A percentile compares a stretch with the other conserved stretches of the same genome.
phyloP scores from a whole-genome alignment of 768 basidiomycete genomes.

The Tulasnella sp. region DNA sequence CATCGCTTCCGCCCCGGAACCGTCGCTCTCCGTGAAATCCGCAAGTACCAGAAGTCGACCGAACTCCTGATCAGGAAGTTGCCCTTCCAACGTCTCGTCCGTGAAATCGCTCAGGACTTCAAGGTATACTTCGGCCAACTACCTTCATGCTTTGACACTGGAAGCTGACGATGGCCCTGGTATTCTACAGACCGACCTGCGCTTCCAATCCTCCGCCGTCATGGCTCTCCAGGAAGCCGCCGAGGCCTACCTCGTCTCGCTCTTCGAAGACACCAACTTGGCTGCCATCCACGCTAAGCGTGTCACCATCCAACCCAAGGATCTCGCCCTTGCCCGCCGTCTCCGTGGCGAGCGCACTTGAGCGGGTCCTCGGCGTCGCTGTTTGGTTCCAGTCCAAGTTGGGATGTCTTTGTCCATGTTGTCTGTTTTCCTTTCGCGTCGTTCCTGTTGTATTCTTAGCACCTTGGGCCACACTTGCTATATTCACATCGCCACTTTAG shows the following conservation, averaged over 20 bases:
- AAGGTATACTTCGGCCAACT: conserved; percentile 59
- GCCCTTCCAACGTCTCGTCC: conserved; percentile 97
- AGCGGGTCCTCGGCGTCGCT: background rate
- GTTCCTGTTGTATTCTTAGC: conserved; percentile 5
- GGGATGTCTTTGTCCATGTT: background rate
- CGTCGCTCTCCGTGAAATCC: conserved; percentile 98
- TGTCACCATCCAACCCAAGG: conserved; percentile 86
- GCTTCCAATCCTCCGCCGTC: conserved; percentile 95
- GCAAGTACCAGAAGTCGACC: conserved; percentile 98
- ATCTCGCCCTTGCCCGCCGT: conserved; percentile 83
- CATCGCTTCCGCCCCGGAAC: conserved; percentile 88
- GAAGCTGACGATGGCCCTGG: conserved; percentile 27
- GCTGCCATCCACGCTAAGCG: conserved; percentile 90
- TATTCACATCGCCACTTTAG: background rate
- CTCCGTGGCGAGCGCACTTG: conserved; percentile 73
- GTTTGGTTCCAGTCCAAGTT: too few relatives aligned
- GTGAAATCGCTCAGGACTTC: conserved; percentile 94
- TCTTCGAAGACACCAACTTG: conserved; percentile 89
- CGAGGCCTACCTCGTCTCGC: conserved; percentile 84
- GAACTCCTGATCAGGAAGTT: conserved; percentile 99
- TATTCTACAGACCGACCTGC: conserved; percentile 72
- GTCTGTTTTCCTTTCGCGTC: background rate
- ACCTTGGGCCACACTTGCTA: background rate
- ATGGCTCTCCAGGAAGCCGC: conserved; percentile 93
- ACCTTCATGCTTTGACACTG: background rate